A percentile compares a stretch with the other conserved stretches of the same genome.
phyloP scores from a whole-genome alignment of 768 basidiomycete species.

The Tulasnella sp. region DNA sequence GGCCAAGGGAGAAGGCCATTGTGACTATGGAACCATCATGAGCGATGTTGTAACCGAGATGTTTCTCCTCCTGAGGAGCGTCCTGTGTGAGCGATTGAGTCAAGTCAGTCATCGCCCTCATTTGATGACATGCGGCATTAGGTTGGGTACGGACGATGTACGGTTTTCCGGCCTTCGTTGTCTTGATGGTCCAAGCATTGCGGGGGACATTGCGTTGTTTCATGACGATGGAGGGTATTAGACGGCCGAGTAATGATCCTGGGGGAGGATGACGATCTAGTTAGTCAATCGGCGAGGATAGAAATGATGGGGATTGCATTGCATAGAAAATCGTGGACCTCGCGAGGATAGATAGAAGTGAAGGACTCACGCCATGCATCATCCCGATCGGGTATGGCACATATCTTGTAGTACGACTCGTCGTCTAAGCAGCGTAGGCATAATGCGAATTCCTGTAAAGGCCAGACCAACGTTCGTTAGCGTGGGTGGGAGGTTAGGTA shows the following conservation, averaged over 20 bases:
- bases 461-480: neutral
- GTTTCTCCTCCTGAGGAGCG: slow-evolving; percentile 15
- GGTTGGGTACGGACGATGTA: slow-evolving; percentile 15
- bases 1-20: slow-evolving; percentile 40
- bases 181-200: slow-evolving; percentile 16
- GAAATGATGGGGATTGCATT: no score
- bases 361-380: slow-evolving; percentile 16
- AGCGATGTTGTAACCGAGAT: slow-evolving; percentile 20
- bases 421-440: slow-evolving; percentile 17
- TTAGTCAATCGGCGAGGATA: no score
- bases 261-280: no score
- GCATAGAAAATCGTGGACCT: no score
- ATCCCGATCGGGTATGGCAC: slow-evolving; percentile 4
- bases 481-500: neutral
- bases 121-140: neutral
- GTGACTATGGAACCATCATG: slow-evolving; percentile 36
- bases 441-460: slow-evolving; percentile 15
- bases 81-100: neutral
- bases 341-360: no score
- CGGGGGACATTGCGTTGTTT: slow-evolving; percentile 16
- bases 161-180: slow-evolving; percentile 17
- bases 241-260: slow-evolving; percentile 16
- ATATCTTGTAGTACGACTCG: slow-evolving; percentile 15
- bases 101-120: neutral
- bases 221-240: slow-evolving; percentile 18